Evolutionary conservation across 2,329 filamentous ascomycete species (phyloP), one percentile per base, ranked within the genome.

Genomic region (Dendryphion nanum): DNA sequence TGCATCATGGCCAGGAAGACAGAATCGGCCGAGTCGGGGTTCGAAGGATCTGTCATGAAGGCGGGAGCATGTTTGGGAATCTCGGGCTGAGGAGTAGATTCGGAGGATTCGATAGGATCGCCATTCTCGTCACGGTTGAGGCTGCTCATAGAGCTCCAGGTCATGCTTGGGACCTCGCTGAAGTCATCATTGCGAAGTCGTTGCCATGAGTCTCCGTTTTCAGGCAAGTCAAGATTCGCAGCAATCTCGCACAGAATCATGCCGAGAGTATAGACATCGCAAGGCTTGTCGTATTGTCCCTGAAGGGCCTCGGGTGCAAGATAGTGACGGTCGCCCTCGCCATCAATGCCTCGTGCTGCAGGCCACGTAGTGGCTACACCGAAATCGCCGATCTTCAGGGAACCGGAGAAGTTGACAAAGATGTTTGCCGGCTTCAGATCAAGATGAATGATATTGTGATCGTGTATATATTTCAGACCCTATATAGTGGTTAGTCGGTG

Each of bases 161-260:
- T 96, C 40, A 98, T 76, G 57, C 85, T 89, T 2, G 90, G 90
- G 12, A 97, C 45, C 79, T 91, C 87, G 41, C 85, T 89, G 60
- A 96, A 83, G 61, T 97, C 90, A 23, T 89, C 91, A 39, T 86
- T 86, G 33, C 93, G 82, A 32, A 98, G 77, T 33, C 88, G 88
- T 57, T 91, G 83, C 93, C 93, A 98, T 13, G 85, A 87, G 13
- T 83, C 78, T 31, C 93, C 93, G 50, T 97, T 95, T 59, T 96
- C 89, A 0, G 93, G 93, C 18, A 98, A 82, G 46, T 89, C 83
- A 35, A 95, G 89, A 58, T 98, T 98, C 47, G 86, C 89, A 18
- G 89, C 91, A 55, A 90, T 93, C 70, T 98, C 93, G 34, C 96
- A 81, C 63, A 95, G 86, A 65, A 97, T 95, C 54, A 97, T 79